Evolutionary conservation across 78 protist species (phyloP).

Genomic region (Dictyostelium intermedium): DNA sequence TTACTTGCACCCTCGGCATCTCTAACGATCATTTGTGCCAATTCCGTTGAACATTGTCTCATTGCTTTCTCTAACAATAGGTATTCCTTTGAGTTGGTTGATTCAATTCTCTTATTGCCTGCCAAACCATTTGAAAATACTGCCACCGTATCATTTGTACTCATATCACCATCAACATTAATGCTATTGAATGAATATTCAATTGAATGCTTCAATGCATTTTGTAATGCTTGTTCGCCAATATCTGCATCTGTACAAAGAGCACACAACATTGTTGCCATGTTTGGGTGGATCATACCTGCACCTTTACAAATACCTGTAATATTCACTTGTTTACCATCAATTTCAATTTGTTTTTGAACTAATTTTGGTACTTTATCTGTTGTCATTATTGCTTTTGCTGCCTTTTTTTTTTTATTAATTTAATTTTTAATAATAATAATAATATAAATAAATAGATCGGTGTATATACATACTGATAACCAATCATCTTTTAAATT

Average conservation of each 20-base stretch:
- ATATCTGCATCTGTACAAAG: conserved; percentile 77
- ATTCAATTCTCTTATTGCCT: conserved; percentile 5
- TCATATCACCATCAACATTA: conserved; percentile 85
- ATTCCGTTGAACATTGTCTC: conserved; percentile 10
- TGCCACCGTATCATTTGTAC: conserved; percentile 80
- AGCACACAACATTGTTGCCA: conserved; percentile 78
- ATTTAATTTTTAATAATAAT: not conserved
- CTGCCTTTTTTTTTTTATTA: too few species aligned
- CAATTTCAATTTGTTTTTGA: conserved; percentile 1
- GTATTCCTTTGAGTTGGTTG: not conserved
- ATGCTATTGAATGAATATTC: conserved; percentile 84
- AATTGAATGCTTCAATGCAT: conserved; percentile 43
- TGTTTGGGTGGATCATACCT: conserved; percentile 90
- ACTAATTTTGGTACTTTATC: conserved; percentile 73
- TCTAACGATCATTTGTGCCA: conserved; percentile 75
- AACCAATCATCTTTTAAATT: conserved; percentile 54
- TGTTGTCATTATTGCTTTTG: conserved; percentile 87
- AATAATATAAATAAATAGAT: not conserved
- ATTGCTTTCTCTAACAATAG: conserved; percentile 24
- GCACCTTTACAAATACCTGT: conserved; percentile 87
- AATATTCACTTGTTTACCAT: conserved; percentile 23
- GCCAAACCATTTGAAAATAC: conserved; percentile 67
- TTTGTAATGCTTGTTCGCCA: not conserved
- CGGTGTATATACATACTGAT: conserved; percentile 7
- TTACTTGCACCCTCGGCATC: conserved; percentile 88